Percentiles rank a stretch among this genome's conserved stretches.
These are phyloP conservation scores for Tetrahymena elliotti DNA, from an alignment of 73 alveolate species.

Conservation along the genomic window DNA sequence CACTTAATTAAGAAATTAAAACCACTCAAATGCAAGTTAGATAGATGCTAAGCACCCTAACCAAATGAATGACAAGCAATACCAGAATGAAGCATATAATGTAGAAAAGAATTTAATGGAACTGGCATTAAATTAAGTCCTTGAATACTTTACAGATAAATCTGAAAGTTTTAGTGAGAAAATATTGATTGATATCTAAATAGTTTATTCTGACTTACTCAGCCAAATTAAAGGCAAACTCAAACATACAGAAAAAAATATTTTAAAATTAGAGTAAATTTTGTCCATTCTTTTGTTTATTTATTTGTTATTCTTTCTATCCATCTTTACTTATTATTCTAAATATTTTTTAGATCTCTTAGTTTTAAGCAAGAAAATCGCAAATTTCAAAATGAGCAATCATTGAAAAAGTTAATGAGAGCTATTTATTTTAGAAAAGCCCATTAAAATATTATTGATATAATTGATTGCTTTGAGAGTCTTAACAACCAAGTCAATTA, in stretches of 20 bases:
- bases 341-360: background rate
- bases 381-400: background rate
- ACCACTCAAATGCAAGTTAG: background rate
- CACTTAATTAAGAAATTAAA: background rate
- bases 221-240: background rate
- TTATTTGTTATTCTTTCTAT: too few species aligned
- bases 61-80: background rate
- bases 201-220: background rate
- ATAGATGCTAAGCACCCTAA: background rate
- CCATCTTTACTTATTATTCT: background rate
- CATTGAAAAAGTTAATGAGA: background rate
- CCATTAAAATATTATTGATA: background rate
- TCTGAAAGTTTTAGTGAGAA: background rate
- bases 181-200: background rate
- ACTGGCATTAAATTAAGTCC: background rate
- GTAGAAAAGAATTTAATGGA: background rate
- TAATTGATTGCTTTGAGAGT: background rate
- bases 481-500: background rate
- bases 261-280: background rate
- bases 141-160: background rate
- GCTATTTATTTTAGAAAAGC: background rate
- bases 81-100: background rate
- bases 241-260: background rate
- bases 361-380: background rate
- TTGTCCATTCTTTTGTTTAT: too few species aligned